phyloP scores from a whole-genome alignment of 352 stramenopile species.

The Hyaloperonospora brassicae region DNA sequence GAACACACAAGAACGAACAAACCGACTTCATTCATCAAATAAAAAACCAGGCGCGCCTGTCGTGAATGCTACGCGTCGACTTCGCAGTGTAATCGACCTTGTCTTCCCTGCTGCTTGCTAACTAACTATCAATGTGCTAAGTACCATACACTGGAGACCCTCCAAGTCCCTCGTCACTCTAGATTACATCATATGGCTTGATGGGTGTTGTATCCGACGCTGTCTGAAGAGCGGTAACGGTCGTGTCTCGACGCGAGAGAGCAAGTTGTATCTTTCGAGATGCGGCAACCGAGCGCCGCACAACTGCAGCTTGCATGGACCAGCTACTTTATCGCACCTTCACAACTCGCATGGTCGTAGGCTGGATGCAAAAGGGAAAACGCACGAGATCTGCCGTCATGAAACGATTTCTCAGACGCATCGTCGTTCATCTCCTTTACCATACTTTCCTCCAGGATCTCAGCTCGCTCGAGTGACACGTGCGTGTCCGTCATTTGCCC shows the following conservation, averaged over 20 bases:
- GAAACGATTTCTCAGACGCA: constrained; percentile 26
- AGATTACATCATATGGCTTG: too few species aligned
- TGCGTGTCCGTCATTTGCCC: constrained; percentile 40
- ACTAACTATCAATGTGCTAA: too few species aligned
- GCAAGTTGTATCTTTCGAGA: not conserved
- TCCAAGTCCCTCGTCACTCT: too few species aligned
- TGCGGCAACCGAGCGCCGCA: constrained; percentile 12
- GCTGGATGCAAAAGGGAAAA: constrained; percentile 22
- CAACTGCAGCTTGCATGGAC: constrained; percentile 34
- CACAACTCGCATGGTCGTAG: constrained; percentile 33
- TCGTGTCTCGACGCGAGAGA: too few species aligned
- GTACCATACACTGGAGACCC: too few species aligned
- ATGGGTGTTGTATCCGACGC: too few species aligned
- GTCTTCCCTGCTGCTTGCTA: constrained; percentile 1
- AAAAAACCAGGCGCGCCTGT: too few species aligned
- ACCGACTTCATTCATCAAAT: too few species aligned
- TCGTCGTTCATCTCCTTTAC: constrained; percentile 37
- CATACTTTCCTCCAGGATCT: constrained; percentile 37
- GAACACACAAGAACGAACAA: too few species aligned
- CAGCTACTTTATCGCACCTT: constrained; percentile 37
- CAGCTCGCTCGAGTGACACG: constrained; percentile 31
- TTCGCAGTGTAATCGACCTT: constrained; percentile 1
- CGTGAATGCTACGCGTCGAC: not conserved
- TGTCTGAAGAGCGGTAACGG: too few species aligned
- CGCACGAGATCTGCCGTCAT: constrained; percentile 18